Base-by-base conservation (phyloP, 495 filamentous ascomycete species). In the Aspergillus olivimuriae region DNA sequence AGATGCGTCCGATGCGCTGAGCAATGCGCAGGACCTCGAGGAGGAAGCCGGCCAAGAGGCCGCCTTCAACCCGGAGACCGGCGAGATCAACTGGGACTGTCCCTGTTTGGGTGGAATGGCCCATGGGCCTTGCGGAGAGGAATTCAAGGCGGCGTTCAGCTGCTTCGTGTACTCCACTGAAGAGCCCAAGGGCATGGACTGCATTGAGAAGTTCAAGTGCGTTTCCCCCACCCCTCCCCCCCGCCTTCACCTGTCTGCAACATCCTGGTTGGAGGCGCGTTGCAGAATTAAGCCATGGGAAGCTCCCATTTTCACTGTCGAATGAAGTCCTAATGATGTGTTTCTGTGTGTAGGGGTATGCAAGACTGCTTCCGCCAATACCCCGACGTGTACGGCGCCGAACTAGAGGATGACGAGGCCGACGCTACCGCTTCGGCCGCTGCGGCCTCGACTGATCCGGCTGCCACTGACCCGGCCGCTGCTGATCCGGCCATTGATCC, bases 61-160 rank as follows among this genome's bases (percentile, higher is more conserved):
- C 16, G 92, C 92, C 0, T 98, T 96, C 70, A 91, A 98, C 65
- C 87, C 88, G 10, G 94, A 97, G 74, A 98, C 92, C 7, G 92
- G 92, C 50, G 92, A 97, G 76, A 98, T 98, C 68, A 97, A 98
- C 74, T 98, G 94, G 94, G 92, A 96, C 60, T 98, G 92, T 66
- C 92, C 94, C 15, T 98, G 92, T 60, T 71, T 98, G 18, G 92
- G 92, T 37, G 92, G 92, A 20, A 98, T 98, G 92, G 92, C 92
- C 7, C 74, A 95, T 65, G 92, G 92, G 0, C 94, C 94, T 26
- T 98, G 91, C 62, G 92, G 94, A 22, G 87, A 91, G 64, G 78
- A 96, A 56, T 98, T 98, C 75, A 85, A 80, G 68, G 82, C 78
- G 4, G 92, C 92, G 0, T 98, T 98, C 56, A 94, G 87, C 78